Evolutionary conservation across 441 rosid genomes (phyloP).

Genomic region (Lepidium campestre): DNA sequence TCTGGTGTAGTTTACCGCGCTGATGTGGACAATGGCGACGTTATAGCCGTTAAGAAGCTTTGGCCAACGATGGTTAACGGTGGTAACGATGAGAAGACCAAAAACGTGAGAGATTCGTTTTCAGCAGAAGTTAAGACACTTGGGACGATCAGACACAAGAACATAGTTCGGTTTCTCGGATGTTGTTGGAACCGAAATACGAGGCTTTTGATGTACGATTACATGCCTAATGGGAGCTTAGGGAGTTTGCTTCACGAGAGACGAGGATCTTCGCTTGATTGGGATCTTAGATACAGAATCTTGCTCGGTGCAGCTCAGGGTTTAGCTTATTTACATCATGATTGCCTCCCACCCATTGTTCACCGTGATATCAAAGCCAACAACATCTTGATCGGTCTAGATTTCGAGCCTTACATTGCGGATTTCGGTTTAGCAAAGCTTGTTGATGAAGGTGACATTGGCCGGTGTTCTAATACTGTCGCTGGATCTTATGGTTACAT

Average conservation of each 20-base stretch:
- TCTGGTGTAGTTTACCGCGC: constrained; percentile 92
- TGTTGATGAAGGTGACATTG: constrained; percentile 81
- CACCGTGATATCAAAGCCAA: constrained; percentile 96
- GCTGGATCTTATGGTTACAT: constrained; percentile 97
- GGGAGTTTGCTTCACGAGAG: constrained; percentile 87
- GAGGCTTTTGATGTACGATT: constrained; percentile 84
- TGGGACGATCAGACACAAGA: constrained; percentile 93
- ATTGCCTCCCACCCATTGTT: constrained; percentile 87
- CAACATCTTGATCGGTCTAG: constrained; percentile 82
- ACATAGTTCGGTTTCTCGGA: constrained; percentile 87
- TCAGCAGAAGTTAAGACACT: constrained; percentile 89
- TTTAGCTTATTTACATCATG: constrained; percentile 87
- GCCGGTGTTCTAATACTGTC: constrained; percentile 77
- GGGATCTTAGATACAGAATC: constrained; percentile 85
- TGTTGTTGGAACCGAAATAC: constrained; percentile 87
- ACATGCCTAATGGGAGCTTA: constrained; percentile 94
- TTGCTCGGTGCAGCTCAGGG: constrained; percentile 93
- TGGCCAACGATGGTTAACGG: constrained; percentile 65
- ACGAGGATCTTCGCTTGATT: constrained; percentile 62
- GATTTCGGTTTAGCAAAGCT: constrained; percentile 98
- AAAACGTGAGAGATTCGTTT: constrained; percentile 79
- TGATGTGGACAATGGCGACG: constrained; percentile 81
- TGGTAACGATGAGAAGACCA: constrained; percentile 37
- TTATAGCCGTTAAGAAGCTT: constrained; percentile 92
- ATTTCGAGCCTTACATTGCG: constrained; percentile 90